Evolutionary conservation across 352 stramenopile genomes (phyloP), one percentile per base, ranked within the genome.

Genomic region (Blastocystis sp.): DNA sequence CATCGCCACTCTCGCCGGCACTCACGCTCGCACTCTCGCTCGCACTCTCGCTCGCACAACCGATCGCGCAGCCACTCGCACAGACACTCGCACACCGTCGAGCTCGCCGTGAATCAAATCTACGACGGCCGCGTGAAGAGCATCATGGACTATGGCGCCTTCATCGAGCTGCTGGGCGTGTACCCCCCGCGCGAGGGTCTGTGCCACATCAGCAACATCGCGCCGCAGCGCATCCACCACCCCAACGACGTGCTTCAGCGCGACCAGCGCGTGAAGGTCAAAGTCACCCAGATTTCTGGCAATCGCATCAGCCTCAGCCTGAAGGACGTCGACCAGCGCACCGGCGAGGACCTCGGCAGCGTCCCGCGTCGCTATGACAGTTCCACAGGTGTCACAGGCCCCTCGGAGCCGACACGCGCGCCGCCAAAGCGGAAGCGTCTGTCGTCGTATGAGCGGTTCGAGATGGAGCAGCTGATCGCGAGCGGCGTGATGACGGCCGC

Each of bases 401-500:
- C 48, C 28, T 64, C 48, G 61, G 69, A 65, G 3, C 21, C 17
- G 52, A 9, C 65, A 2, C 40, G 24, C 3, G 69, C 45, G 60
- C 48, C 17, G 60, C 77, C 76, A 94, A 94, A 80, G 89, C 92
- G n/a, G 92, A 95, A 96, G 89, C 93, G 95, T 52, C 93, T 98
- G 90, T 97, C 95, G 28, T 97, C 96, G 45, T 95, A 96, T 1
- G 96, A 99, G 90, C 93, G 96, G 17, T 99, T 95, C 92, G 97
- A 98, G 90, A 95, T 96, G 0, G 93, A 95, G 63, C 97, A 99
- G 91, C 92, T 99, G 1, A 98, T 99, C 89, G 96, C 96, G 84
- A 98, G 95, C 14, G 97, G 97, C 59, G 97, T 99, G 11, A 92
- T 99, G n/a, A 95, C 94, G 0, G 93, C 98, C 6, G 95, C 98